phyloP scores from a whole-genome alignment of 2,329 filamentous ascomycete genomes.

The Aulographum hederae region DNA sequence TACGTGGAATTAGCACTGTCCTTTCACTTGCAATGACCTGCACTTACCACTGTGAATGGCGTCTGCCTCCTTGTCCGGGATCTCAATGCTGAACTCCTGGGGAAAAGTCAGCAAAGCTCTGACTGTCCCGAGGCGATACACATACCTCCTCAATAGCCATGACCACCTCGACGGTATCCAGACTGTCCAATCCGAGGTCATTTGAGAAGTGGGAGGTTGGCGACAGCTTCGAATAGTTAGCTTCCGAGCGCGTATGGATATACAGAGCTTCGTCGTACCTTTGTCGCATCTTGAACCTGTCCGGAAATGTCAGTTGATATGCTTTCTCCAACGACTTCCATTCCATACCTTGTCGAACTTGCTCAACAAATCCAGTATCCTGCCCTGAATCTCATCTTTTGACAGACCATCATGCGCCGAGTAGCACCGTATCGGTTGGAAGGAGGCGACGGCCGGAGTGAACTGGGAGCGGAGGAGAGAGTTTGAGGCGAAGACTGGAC shows the following conservation, averaged over 20 bases:
- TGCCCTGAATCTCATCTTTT: constrained; percentile 72
- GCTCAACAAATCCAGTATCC: constrained; percentile 82
- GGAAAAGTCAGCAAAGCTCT: constrained; percentile 27
- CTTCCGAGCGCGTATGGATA: too few species aligned
- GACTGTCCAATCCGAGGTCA: constrained; percentile 88
- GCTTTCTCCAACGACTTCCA: constrained; percentile 5
- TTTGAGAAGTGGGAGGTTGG: constrained; percentile 80
- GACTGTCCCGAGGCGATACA: constrained; percentile 8
- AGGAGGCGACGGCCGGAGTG: constrained; percentile 37
- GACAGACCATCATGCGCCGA: constrained; percentile 62
- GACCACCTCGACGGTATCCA: constrained; percentile 97
- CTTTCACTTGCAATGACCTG: not conserved
- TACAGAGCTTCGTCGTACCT: constrained; percentile 23
- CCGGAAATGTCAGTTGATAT: constrained; percentile 12
- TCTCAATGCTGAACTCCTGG: constrained; percentile 80
- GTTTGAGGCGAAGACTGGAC: constrained; percentile 38
- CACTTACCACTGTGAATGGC: constrained; percentile 77
- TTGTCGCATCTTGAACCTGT: constrained; percentile 43
- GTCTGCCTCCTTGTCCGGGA: constrained; percentile 93
- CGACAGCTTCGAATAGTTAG: constrained; percentile 46
- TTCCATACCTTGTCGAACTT: constrained; percentile 84
- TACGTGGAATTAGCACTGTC: constrained; percentile 24
- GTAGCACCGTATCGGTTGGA: constrained; percentile 60
- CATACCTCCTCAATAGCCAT: constrained; percentile 98
- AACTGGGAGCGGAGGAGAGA: constrained; percentile 42